Conservation (phyloP, 169 alveolate genomes). For the Theileria parva region DNA sequence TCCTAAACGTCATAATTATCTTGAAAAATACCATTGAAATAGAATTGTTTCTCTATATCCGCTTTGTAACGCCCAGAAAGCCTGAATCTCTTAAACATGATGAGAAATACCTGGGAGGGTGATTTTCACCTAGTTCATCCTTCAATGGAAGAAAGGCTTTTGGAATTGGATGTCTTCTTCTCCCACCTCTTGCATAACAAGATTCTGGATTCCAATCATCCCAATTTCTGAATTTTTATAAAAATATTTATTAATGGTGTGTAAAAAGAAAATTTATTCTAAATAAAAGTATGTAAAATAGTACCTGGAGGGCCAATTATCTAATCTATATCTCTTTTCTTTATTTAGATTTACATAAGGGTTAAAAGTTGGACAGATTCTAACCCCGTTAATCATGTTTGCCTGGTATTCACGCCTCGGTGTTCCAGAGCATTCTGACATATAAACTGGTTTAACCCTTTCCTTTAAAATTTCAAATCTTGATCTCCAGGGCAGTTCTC, state of each 20-base stretch:
- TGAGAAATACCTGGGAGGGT: conserved; percentile 78
- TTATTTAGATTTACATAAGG: conserved; percentile 82
- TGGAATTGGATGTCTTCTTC: conserved; percentile 80
- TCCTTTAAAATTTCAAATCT: conserved; percentile 76
- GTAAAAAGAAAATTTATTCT: neutral
- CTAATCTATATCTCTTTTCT: conserved; percentile 81
- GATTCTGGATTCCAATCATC: conserved; percentile 80
- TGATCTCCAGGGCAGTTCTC: conserved; percentile 83
- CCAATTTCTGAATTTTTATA: conserved; percentile 71
- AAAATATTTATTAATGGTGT: neutral
- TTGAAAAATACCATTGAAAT: conserved; percentile 71
- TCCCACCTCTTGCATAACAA: conserved; percentile 83
- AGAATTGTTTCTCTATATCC: conserved; percentile 82
- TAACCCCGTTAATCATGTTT: conserved; percentile 78
- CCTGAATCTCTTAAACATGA: neutral
- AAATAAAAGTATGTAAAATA: neutral
- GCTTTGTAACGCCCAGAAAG: conserved; percentile 74
- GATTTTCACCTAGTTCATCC: conserved; percentile 87
- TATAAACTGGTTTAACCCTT: conserved; percentile 76
- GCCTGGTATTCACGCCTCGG: conserved; percentile 84
- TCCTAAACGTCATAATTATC: conserved; percentile 43
- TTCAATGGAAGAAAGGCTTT: conserved; percentile 77
- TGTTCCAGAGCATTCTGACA: conserved; percentile 82
- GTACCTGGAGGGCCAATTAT: conserved; percentile 86
- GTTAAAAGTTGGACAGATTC: conserved; percentile 83